phyloP scores from a whole-genome alignment of 305 asterid species.

The Fraxinus ornus region DNA sequence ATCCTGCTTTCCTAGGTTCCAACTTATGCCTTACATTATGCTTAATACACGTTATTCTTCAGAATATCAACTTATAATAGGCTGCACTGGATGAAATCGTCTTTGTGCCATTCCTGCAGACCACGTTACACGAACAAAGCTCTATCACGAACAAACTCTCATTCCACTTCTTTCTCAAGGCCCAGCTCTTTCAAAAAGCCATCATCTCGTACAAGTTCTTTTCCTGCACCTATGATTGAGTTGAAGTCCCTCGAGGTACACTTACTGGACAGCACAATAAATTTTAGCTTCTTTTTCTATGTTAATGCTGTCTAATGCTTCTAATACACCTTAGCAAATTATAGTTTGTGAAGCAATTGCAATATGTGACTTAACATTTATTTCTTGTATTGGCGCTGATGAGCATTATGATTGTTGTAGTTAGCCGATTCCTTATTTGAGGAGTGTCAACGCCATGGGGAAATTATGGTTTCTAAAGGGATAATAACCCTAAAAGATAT shows the following conservation, averaged over 20 bases:
- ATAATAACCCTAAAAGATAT: constrained; percentile 63
- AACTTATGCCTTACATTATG: background rate
- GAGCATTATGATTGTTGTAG: constrained; percentile 35
- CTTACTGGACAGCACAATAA: background rate
- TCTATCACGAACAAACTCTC: constrained; percentile 40
- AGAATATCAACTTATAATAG: background rate
- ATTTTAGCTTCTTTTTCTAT: background rate
- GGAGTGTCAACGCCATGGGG: constrained; percentile 63
- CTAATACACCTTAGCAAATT: background rate
- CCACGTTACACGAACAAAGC: constrained; percentile 61
- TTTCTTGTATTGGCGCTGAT: constrained; percentile 14
- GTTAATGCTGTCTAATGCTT: background rate
- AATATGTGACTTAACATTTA: background rate
- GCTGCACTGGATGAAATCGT: background rate
- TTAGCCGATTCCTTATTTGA: constrained; percentile 60
- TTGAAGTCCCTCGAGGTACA: constrained; percentile 78
- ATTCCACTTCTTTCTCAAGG: constrained; percentile 33
- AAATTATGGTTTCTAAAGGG: constrained; percentile 64
- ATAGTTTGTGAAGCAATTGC: background rate
- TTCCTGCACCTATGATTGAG: constrained; percentile 61
- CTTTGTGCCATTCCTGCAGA: constrained; percentile 40
- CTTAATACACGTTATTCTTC: background rate
- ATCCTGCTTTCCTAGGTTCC: constrained; percentile 86
- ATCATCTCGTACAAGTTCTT: constrained; percentile 30
- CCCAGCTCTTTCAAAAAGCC: constrained; percentile 39